Evolutionary conservation across 345 rosid genomes (phyloP).

Genomic region (Punica granatum): DNA sequence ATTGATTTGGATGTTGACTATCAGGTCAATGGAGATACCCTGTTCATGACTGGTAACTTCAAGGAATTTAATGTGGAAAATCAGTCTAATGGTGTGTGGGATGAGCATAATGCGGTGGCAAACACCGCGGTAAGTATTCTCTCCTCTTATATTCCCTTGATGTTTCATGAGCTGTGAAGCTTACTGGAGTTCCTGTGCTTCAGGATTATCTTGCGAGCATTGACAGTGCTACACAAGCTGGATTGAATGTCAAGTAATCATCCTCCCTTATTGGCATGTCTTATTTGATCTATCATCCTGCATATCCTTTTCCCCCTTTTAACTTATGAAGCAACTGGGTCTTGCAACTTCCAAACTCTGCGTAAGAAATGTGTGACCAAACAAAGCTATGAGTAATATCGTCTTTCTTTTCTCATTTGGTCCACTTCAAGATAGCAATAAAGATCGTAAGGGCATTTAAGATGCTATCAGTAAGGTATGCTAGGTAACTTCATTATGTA

Average conservation of each 20-base stretch:
- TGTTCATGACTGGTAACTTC: slow-evolving; percentile 80
- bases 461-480: neutral
- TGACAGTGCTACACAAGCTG: slow-evolving; percentile 52
- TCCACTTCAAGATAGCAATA: too few species aligned
- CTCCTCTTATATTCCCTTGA: neutral
- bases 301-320: neutral
- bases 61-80: slow-evolving; percentile 81
- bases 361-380: neutral
- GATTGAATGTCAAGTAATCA: slow-evolving; percentile 60
- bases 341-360: neutral
- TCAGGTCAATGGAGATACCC: slow-evolving; percentile 94
- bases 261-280: slow-evolving; percentile 8
- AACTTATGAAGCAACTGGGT: neutral
- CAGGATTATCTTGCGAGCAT: slow-evolving; percentile 92
- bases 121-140: slow-evolving; percentile 64
- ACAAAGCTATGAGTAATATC: neutral
- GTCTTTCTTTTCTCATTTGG: neutral
- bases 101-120: slow-evolving; percentile 74
- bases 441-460: too few species aligned
- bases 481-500: neutral
- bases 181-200: slow-evolving; percentile 2
- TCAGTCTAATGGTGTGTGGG: slow-evolving; percentile 63
- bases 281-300: neutral
- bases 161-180: slow-evolving; percentile 2
- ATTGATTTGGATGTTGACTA: neutral